Base-by-base conservation (phyloP, 345 rosid genomes). In the Populus nigra region DNA sequence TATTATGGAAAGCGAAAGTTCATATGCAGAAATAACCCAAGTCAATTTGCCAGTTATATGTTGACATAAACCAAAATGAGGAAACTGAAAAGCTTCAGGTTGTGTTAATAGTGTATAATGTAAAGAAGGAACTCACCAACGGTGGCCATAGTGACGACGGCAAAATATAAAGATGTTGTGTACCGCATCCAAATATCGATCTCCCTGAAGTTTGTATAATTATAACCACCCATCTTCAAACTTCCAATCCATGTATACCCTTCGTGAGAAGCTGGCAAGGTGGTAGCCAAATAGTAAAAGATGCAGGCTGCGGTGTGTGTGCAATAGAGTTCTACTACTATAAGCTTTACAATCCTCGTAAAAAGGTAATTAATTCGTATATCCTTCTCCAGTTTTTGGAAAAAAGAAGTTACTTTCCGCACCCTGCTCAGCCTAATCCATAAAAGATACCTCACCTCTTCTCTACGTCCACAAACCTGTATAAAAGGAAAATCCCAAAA, bases 221-320 rank as follows among this genome's bases (percentile, higher is more conserved):
- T 89, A 49, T 86, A 89, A 74, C 88, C 93, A 55, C 98, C 98
- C 88, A 93, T 15, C 85, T 88, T 87, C 11, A 93, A 66, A 85
- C 97, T 91, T 80, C 98, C 98, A 74, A 93, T 93, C 98, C 98
- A 93, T 22, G 98, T 93, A 77, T 90, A 88, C 12, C 91, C 90
- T 78, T 91, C 98, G 77, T 89, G 50, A 36, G 89, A 83, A 23
- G 68, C 18, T 59, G 98, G 97, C 70, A 90, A 55, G 41, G 97
- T 91, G 23, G 97, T 93, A 65, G 98, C 98, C 85, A 93, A 85
- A 82, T 87, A 86, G 84, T 93, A 93, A 84, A 93, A 93, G 72
- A 91, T 89, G 76, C 98, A 93, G 22, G 98, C 98, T 65, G 98
- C 97, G 1, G 96, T 90, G 82, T 93, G 98, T 23, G 98, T 91